Base-by-base conservation (phyloP, 495 filamentous ascomycete species). In the Aspergillus incahuasiensis region DNA sequence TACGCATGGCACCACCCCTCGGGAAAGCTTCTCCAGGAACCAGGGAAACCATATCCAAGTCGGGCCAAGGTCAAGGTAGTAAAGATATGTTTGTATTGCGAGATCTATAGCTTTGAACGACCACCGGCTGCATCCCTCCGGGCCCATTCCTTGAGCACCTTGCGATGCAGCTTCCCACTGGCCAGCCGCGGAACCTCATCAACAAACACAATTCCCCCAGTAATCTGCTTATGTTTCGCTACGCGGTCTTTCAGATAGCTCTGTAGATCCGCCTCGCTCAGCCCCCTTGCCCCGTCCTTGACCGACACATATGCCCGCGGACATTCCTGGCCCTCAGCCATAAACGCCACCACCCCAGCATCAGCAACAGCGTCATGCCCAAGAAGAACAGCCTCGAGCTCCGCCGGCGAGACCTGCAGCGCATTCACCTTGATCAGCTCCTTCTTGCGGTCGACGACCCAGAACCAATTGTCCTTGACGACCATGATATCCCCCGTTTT, bases 211-310 rank as follows among this genome's bases (percentile, higher is more conserved):
- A 88, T 76, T 5, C 86, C 86, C 1, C 82, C 83, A 25, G 72
- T 78, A 24, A 87, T 65, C 64, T 75, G 74, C 77, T 94, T 92
- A 63, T 89, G 81, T 5, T 71, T 68, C 4, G 81, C 71, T 0
- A 88, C 80, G 48, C 74, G 69, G 12, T 57, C 58, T 0, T 68
- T 73, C 46, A 91, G 63, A 71, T 77, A 88, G 0, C 67, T 60
- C 6, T 71, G 49, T 13, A 90, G 74, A 50, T 86, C 78, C 53
- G 76, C 65, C n/a, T 74, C 83, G 18, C 71, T 79, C 48, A 66
- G 69, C 15, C 75, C 68, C n/a, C 57, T 62, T 1, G 9, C 35
- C 40, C 13, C 25, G 6, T 46, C 49, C 19, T 16, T 75, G 11
- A 48, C 7, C 9, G 15, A 24, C 1, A 57, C 54, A 54, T 61